A percentile compares a stretch with the other conserved stretches of the same genome.
Evolutionary conservation across 2,329 filamentous ascomycete genomes (phyloP).

Genomic region (Decorospora gaudefroyi): DNA sequence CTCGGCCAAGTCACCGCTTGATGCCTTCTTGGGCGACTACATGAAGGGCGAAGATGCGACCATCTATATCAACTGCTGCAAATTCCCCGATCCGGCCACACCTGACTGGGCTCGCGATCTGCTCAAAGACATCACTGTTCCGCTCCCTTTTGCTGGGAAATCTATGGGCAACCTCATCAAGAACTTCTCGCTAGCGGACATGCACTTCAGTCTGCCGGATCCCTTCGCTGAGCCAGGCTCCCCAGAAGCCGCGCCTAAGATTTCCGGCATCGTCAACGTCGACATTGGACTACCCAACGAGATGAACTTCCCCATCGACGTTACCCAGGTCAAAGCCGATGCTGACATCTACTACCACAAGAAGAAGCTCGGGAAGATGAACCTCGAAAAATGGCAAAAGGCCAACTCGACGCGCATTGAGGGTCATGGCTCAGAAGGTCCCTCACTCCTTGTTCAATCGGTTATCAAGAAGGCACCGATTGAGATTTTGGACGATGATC

Average conservation of each 20-base stretch:
- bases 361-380: conserved; percentile 77
- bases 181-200: conserved; percentile 83
- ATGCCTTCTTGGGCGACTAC: conserved; percentile 78
- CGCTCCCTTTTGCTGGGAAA: conserved; percentile 80
- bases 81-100: conserved; percentile 66
- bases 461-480: conserved; percentile 78
- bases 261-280: conserved; percentile 83
- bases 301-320: conserved; percentile 82
- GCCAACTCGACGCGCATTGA: conserved; percentile 77
- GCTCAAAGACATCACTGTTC: conserved; percentile 78
- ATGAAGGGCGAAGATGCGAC: conserved; percentile 78
- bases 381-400: conserved; percentile 79
- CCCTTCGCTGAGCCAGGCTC: conserved; percentile 75
- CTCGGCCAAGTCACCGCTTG: conserved; percentile 78
- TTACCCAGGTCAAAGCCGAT: conserved; percentile 74
- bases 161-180: conserved; percentile 81
- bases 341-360: conserved; percentile 80
- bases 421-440: conserved; percentile 60
- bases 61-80: conserved; percentile 80
- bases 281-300: conserved; percentile 79
- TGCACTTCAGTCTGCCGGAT: conserved; percentile 83
- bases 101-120: conserved; percentile 84
- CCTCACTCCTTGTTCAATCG: conserved; percentile 73
- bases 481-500: conserved; percentile 75
- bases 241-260: conserved; percentile 72